A percentile compares a stretch with the other conserved stretches of the same genome.
phyloP scores from a whole-genome alignment of 2,329 filamentous ascomycete species.

The Aspergillus pseudoviridinutans region DNA sequence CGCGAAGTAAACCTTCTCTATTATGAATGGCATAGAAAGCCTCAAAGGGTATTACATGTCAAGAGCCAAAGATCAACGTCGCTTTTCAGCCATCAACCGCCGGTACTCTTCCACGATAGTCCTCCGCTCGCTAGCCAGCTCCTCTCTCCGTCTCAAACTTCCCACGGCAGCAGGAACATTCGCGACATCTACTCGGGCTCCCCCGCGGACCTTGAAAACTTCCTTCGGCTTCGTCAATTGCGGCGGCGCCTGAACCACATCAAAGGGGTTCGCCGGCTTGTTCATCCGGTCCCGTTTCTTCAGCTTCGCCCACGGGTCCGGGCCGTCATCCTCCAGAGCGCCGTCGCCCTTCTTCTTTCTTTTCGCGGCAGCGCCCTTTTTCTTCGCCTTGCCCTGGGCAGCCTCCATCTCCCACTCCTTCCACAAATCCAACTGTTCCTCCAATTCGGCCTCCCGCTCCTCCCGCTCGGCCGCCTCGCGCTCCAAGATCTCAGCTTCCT shows the following conservation, averaged over 20 bases:
- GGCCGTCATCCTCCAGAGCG: constrained; percentile 56
- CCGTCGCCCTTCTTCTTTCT: constrained; percentile 41
- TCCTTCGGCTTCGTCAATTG: constrained; percentile 60
- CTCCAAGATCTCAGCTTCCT: constrained; percentile 57
- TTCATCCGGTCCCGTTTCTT: constrained; percentile 51
- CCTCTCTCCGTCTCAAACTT: constrained; percentile 68
- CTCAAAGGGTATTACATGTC: neutral
- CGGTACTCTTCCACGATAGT: constrained; percentile 72
- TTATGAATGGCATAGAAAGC: constrained; percentile 1
- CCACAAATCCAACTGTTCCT: constrained; percentile 61
- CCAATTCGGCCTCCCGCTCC: constrained; percentile 58
- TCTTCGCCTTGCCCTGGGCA: constrained; percentile 49
- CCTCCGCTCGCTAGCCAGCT: constrained; percentile 64
- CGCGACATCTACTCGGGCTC: constrained; percentile 62
- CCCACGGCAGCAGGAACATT: constrained; percentile 67
- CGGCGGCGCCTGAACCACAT: constrained; percentile 71
- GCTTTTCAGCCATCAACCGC: constrained; percentile 60
- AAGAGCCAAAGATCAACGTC: constrained; percentile 19
- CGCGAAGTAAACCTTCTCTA: neutral
- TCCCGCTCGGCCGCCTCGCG: constrained; percentile 74
- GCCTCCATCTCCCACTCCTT: constrained; percentile 59
- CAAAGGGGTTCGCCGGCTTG: constrained; percentile 36
- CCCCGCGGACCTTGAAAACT: constrained; percentile 62
- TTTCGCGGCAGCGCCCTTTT: constrained; percentile 40
- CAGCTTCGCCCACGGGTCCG: constrained; percentile 75